phyloP scores from a whole-genome alignment of 2,329 filamentous ascomycete genomes.

The Pseudodiploospora longispora region DNA sequence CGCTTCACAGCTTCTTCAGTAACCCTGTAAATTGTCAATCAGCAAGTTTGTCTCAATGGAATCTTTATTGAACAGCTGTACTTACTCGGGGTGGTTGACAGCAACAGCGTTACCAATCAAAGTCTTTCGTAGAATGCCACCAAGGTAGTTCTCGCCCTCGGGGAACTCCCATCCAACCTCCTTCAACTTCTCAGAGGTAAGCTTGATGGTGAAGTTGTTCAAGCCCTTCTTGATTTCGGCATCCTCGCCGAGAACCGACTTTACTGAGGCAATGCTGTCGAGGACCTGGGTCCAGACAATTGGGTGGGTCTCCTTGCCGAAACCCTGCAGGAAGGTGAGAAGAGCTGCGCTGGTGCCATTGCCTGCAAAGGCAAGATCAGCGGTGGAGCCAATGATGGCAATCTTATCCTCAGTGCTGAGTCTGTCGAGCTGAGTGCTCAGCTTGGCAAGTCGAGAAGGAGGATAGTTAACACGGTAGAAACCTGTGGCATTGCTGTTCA shows the following conservation, averaged over 20 bases:
- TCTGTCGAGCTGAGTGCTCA: conserved; percentile 67
- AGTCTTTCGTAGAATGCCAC: conserved; percentile 72
- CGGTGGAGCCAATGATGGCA: conserved; percentile 80
- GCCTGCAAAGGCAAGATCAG: conserved; percentile 81
- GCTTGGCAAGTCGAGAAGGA: conserved; percentile 68
- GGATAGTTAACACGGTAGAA: conserved; percentile 93
- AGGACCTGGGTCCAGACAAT: conserved; percentile 85
- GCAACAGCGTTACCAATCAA: conserved; percentile 69
- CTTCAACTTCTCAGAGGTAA: conserved; percentile 67
- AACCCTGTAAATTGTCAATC: conserved; percentile 38
- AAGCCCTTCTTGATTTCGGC: conserved; percentile 63
- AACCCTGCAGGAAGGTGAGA: conserved; percentile 76
- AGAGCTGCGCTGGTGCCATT: conserved; percentile 75
- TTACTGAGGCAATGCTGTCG: conserved; percentile 65
- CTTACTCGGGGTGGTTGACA: conserved; percentile 67
- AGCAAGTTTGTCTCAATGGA: conserved; percentile 4
- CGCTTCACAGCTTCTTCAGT: conserved; percentile 66
- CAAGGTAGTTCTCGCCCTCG: conserved; percentile 73
- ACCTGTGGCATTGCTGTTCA: conserved; percentile 82
- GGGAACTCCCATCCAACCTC: conserved; percentile 79
- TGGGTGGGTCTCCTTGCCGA: conserved; percentile 72
- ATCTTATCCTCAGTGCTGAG: conserved; percentile 87
- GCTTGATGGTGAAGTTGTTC: conserved; percentile 68
- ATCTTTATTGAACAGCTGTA: conserved; percentile 7
- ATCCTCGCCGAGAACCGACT: conserved; percentile 77